Evolutionary conservation across 495 filamentous ascomycete species (phyloP).

Genomic region (Penicillium chermesinum): DNA sequence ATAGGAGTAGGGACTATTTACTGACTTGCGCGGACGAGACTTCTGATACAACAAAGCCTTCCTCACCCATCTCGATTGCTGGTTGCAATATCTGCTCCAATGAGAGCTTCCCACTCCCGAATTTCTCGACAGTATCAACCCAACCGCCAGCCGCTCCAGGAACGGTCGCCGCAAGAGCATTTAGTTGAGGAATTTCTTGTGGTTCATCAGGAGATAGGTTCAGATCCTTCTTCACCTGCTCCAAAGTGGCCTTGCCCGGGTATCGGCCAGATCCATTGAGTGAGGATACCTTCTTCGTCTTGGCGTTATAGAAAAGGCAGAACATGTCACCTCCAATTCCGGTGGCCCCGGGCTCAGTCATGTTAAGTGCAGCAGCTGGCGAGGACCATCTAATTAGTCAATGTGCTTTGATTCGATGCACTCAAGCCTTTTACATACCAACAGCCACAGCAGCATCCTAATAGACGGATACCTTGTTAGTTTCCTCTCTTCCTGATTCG

Average conservation of each 20-base stretch:
- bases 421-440: conserved; percentile 33
- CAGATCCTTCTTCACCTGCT: conserved; percentile 62
- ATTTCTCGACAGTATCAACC: conserved; percentile 85
- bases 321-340: conserved; percentile 99
- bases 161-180: conserved; percentile 75
- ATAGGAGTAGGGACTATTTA: conserved; percentile 7
- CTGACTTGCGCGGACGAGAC: conserved; percentile 67
- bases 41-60: conserved; percentile 86
- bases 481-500: background rate
- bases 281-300: conserved; percentile 72
- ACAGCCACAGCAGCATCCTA: conserved; percentile 94
- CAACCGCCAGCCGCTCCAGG: conserved; percentile 93
- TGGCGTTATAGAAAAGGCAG: conserved; percentile 85
- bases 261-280: conserved; percentile 90
- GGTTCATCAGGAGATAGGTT: conserved; percentile 55
- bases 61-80: conserved; percentile 80
- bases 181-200: conserved; percentile 68
- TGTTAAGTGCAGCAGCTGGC: conserved; percentile 78
- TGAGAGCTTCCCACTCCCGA: conserved; percentile 81
- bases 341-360: conserved; percentile 89
- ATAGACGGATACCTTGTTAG: background rate
- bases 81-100: conserved; percentile 75
- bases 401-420: background rate
- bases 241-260: conserved; percentile 61
- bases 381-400: too few relatives aligned